Percentiles rank a stretch among this genome's conserved stretches.
phyloP scores from a whole-genome alignment of 2,329 filamentous ascomycete genomes.

The Phoma sp. region DNA sequence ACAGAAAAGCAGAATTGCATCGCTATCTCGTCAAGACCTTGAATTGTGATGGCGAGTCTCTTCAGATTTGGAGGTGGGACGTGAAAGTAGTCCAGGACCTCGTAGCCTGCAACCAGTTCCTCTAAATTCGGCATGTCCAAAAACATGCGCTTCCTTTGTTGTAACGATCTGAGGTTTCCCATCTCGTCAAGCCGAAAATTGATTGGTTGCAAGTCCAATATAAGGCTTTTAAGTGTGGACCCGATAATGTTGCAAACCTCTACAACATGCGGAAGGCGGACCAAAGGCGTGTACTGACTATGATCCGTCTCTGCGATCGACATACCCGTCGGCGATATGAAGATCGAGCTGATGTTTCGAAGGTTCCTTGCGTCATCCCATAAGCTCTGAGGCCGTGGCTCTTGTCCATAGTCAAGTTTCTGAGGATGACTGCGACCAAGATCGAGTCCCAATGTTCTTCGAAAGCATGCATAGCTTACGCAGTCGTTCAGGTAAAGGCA shows the following conservation, averaged over 20 bases:
- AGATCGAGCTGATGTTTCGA: conserved; percentile 26
- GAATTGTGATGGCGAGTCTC: conserved; percentile 32
- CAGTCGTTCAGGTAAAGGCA: conserved; percentile 34
- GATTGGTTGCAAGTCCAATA: conserved; percentile 29
- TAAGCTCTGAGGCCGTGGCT: conserved; percentile 24
- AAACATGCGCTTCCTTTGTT: conserved; percentile 27
- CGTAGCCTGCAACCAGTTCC: conserved; percentile 34
- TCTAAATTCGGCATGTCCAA: conserved; percentile 30
- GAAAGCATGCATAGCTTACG: conserved; percentile 25
- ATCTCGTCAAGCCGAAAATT: conserved; percentile 22
- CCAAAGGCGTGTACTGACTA: conserved; percentile 17
- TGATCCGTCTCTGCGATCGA: background rate
- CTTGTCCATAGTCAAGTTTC: conserved; percentile 27
- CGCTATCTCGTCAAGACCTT: conserved; percentile 16
- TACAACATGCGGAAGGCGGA: conserved; percentile 33
- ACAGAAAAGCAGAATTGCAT: conserved; percentile 29
- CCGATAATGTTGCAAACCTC: conserved; percentile 29
- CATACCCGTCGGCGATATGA: conserved; percentile 27
- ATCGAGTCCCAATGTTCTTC: conserved; percentile 32
- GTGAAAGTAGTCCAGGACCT: conserved; percentile 30
- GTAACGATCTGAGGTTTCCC: conserved; percentile 14
- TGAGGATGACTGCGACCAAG: conserved; percentile 29
- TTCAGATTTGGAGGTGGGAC: conserved; percentile 33
- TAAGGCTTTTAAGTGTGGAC: conserved; percentile 27
- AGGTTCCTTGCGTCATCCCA: conserved; percentile 20